Evolutionary conservation across 2,329 filamentous ascomycete genomes (phyloP).

Genomic region (Chalaropsis thielavioides): DNA sequence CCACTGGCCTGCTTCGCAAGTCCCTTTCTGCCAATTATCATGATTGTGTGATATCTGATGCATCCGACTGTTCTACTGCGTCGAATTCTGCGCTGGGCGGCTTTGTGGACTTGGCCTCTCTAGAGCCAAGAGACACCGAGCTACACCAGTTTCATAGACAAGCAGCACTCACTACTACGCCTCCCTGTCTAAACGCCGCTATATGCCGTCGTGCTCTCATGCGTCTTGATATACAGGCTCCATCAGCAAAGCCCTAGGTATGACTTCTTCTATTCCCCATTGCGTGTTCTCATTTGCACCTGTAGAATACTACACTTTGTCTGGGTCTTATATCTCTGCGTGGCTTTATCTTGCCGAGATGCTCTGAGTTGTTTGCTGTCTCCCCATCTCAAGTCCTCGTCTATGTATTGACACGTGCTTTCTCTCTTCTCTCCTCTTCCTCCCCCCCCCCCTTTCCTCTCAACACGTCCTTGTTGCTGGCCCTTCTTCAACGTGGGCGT

Average conservation of each 20-base stretch:
- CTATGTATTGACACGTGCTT: neutral
- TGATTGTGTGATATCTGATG: neutral
- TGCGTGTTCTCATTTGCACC: no score
- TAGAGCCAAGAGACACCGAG: no score
- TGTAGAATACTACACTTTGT: neutral
- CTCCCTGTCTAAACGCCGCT: no score
- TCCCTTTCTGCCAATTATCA: neutral
- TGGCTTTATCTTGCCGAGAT: neutral
- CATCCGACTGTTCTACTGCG: neutral
- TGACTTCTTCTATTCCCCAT: no score
- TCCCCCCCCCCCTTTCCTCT: neutral
- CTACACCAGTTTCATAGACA: no score
- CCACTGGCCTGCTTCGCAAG: neutral
- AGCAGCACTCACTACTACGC: no score
- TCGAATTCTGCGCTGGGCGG: neutral
- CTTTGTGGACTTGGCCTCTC: neutral
- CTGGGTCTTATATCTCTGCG: neutral
- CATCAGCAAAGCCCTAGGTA: neutral
- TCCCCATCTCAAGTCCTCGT: neutral
- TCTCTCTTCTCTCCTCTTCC: no score
- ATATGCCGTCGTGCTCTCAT: no score
- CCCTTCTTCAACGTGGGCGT: neutral
- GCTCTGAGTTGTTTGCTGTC: neutral
- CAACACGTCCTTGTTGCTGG: neutral
- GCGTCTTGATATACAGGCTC: no score